Evolutionary conservation across 371 early-diverging fungal genomes (phyloP).

Genomic region (Entomophthora muscae): DNA sequence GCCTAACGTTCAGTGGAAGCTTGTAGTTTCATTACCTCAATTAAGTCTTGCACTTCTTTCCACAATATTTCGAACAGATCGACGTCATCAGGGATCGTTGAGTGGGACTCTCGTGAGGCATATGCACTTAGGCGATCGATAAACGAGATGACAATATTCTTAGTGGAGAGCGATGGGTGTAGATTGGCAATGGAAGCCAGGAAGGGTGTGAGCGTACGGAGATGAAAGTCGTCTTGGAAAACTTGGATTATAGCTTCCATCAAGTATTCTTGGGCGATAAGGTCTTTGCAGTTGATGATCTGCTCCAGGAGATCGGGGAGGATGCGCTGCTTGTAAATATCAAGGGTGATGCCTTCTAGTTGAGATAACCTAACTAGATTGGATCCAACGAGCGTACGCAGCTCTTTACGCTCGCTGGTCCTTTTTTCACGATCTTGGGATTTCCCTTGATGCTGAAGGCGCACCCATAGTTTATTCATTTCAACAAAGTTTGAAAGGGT

Average conservation of each 20-base stretch:
- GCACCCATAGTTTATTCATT: conserved; percentile 98
- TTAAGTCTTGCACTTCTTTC: conserved; percentile 74
- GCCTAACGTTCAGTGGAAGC: conserved; percentile 22
- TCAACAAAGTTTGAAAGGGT: conserved; percentile 90
- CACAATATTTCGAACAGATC: conserved; percentile 88
- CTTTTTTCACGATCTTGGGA: conserved; percentile 80
- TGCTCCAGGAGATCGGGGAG: conserved; percentile 86
- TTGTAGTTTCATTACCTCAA: conserved; percentile 33
- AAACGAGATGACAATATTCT: conserved; percentile 80
- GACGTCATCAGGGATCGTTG: conserved; percentile 55
- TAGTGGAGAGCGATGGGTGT: conserved; percentile 79
- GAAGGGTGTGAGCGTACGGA: conserved; percentile 73
- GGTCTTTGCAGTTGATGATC: conserved; percentile 86
- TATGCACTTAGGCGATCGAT: conserved; percentile 78
- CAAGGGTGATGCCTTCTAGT: conserved; percentile 70
- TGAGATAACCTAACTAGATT: conserved; percentile 87
- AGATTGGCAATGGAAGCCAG: conserved; percentile 77
- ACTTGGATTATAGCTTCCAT: conserved; percentile 96
- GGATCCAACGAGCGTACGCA: conserved; percentile 87
- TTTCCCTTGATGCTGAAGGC: conserved; percentile 89
- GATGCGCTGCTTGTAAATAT: conserved; percentile 60
- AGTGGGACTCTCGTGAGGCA: conserved; percentile 46
- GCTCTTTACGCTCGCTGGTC: conserved; percentile 84
- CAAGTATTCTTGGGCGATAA: conserved; percentile 95
- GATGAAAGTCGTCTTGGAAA: conserved; percentile 90